phyloP scores from a whole-genome alignment of 108 stramenopile species.

The Skeletonema potamos region DNA sequence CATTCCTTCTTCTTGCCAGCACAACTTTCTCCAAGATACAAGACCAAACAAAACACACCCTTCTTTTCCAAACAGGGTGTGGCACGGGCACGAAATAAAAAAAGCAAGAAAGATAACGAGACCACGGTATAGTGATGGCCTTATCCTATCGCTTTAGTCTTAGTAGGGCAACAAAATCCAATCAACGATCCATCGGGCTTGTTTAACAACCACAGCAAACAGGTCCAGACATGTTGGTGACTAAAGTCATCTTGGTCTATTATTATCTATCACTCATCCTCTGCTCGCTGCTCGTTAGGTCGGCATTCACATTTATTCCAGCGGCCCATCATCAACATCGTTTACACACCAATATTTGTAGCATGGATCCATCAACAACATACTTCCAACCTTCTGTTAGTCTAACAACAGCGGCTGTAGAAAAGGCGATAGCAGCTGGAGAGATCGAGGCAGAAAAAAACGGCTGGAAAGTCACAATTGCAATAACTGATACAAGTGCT shows the following conservation, averaged over 20 bases:
- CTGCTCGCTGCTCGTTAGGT: neutral
- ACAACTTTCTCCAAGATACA: too few relatives aligned
- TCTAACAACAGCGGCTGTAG: conserved; percentile 26
- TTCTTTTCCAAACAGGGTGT: too few relatives aligned
- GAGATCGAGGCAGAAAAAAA: conserved; percentile 27
- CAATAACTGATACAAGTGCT: conserved; percentile 40
- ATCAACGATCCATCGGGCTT: too few relatives aligned
- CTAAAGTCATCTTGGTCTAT: neutral
- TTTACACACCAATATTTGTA: neutral
- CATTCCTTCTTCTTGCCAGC: too few relatives aligned
- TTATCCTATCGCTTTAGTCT: too few relatives aligned
- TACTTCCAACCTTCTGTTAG: conserved; percentile 17
- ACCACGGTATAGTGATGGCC: too few relatives aligned
- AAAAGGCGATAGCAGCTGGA: conserved; percentile 36
- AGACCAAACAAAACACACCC: too few relatives aligned
- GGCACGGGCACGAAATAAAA: too few relatives aligned
- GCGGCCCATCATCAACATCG: neutral
- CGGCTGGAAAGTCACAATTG: conserved; percentile 48
- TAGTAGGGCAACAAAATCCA: too few relatives aligned
- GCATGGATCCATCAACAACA: neutral
- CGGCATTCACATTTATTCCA: neutral
- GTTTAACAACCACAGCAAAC: too few relatives aligned
- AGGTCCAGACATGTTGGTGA: neutral
- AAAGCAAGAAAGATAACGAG: too few relatives aligned
- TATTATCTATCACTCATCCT: neutral